Evolutionary conservation across 331 rosid genomes (phyloP).

Genomic region (Pyrus hybrid): DNA sequence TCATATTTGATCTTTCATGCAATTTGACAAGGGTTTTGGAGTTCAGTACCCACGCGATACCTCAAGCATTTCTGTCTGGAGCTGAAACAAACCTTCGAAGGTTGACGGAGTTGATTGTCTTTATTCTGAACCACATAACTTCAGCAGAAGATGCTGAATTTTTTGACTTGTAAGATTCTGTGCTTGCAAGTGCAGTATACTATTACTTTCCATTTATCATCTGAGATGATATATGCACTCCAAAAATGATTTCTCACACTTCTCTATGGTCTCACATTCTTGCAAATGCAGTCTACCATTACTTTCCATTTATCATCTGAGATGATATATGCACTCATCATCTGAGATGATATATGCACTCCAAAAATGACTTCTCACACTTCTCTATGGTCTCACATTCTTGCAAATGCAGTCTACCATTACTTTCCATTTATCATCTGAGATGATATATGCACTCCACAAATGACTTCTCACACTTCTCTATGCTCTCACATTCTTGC

Average conservation of each 20-base stretch:
- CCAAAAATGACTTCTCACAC: neutral
- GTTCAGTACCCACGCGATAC: slow-evolving; percentile 79
- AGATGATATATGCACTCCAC: neutral
- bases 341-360: neutral
- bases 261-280: too few relatives aligned
- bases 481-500: neutral
- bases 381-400: neutral
- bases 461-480: neutral
- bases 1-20: slow-evolving; percentile 91
- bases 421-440: neutral
- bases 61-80: slow-evolving; percentile 83
- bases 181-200: neutral
- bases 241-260: too few relatives aligned
- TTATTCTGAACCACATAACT: slow-evolving; percentile 70
- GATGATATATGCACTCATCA: neutral
- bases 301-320: neutral
- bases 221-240: too few relatives aligned
- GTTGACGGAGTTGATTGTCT: slow-evolving; percentile 81
- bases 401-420: neutral
- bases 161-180: slow-evolving; percentile 79
- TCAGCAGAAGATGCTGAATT: slow-evolving; percentile 80
- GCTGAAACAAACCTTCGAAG: slow-evolving; percentile 86
- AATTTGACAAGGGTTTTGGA: slow-evolving; percentile 84
- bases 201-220: neutral
- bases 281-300: neutral